A percentile compares a stretch with the other conserved stretches of the same genome.
phyloP scores from a whole-genome alignment of 148 eudicot species.

The Cornus controversa region DNA sequence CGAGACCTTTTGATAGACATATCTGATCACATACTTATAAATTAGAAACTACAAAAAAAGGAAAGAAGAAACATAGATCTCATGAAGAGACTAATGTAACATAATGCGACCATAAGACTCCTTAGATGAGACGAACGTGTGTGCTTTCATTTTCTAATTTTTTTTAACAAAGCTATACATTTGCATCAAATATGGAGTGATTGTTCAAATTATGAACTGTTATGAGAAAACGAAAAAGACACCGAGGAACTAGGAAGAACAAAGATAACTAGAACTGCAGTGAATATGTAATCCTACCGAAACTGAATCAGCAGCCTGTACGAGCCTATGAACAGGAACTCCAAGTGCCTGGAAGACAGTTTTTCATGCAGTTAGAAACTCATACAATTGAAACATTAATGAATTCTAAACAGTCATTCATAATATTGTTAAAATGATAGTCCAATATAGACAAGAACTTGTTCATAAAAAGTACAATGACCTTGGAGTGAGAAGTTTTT shows the following conservation, averaged over 20 bases:
- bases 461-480: background rate
- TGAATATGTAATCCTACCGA: conserved; percentile 50
- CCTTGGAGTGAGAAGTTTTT: background rate
- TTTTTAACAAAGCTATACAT: background rate
- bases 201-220: background rate
- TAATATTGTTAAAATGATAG: too few species aligned
- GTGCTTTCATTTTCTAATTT: background rate
- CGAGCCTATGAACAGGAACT: conserved; percentile 82
- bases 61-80: background rate
- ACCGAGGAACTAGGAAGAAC: background rate
- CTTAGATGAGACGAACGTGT: background rate
- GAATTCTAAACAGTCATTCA: background rate
- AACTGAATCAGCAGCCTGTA: conserved; percentile 93
- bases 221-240: background rate
- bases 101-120: background rate
- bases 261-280: background rate
- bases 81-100: background rate
- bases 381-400: background rate
- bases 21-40: conserved; percentile 35
- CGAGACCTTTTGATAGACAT: conserved; percentile 93
- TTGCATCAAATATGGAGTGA: background rate
- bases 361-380: conserved; percentile 1
- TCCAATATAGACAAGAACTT: too few species aligned
- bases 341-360: conserved; percentile 69
- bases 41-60: background rate